Evolutionary conservation across 108 stramenopile species (phyloP).

Genomic region (Conticribra weissflogii): DNA sequence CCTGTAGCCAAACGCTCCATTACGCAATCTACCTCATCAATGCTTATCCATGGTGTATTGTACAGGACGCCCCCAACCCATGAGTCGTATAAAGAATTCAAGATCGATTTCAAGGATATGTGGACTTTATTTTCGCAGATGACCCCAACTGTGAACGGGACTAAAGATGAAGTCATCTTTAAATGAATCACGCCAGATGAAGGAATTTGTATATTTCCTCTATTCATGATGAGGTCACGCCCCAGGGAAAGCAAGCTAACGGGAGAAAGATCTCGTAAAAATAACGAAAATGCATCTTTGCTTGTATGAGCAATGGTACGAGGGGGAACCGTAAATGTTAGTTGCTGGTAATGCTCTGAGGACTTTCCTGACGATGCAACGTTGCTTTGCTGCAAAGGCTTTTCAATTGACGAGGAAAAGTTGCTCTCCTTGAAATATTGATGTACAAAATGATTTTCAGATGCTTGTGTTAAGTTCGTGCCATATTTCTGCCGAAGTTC

Average conservation of each 20-base stretch:
- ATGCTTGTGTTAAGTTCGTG: too few species aligned
- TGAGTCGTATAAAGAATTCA: too few species aligned
- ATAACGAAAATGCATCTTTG: conserved; percentile 14
- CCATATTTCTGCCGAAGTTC: too few species aligned
- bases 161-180: conserved; percentile 6
- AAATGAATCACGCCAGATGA: conserved; percentile 16
- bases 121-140: conserved; percentile 10
- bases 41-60: conserved; percentile 13
- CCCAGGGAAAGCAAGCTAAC: neutral
- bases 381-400: neutral
- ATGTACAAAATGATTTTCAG: too few species aligned
- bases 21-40: conserved; percentile 14
- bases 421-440: too few species aligned
- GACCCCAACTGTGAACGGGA: conserved; percentile 10
- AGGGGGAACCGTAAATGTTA: conserved; percentile 14
- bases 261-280: conserved; percentile 4
- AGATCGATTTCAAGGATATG: neutral
- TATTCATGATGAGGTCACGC: neutral
- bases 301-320: conserved; percentile 8
- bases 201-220: conserved; percentile 5
- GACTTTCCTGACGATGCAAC: neutral
- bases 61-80: too few species aligned
- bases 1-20: conserved; percentile 19
- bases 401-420: neutral
- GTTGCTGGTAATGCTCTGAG: neutral